Evolutionary conservation across 2,329 filamentous ascomycete species (phyloP).

Genomic region (Alternaria longipes): DNA sequence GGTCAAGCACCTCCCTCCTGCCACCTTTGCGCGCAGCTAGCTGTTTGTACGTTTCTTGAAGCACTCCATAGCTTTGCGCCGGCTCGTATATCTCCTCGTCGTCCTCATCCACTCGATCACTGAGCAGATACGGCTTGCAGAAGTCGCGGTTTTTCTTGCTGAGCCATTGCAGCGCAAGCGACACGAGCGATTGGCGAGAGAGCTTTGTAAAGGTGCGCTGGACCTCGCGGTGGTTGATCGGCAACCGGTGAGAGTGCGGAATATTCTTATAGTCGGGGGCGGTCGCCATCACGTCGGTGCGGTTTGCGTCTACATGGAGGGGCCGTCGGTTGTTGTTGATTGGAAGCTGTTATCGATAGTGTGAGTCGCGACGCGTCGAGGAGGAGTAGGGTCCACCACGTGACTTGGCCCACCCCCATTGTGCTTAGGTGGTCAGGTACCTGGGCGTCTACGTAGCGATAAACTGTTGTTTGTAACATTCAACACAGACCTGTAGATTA

Average conservation of each 20-base stretch:
- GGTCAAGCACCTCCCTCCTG: slow-evolving; percentile 64
- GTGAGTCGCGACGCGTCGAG: slow-evolving; percentile 22
- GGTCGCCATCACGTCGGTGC: slow-evolving; percentile 58
- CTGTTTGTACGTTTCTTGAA: slow-evolving; percentile 63
- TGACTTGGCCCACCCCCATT: slow-evolving; percentile 11
- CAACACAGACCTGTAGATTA: not conserved
- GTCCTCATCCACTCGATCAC: slow-evolving; percentile 56
- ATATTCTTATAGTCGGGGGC: slow-evolving; percentile 77
- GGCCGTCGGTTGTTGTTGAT: slow-evolving; percentile 19
- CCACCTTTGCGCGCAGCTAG: slow-evolving; percentile 57
- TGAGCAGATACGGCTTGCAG: slow-evolving; percentile 66
- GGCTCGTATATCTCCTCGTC: slow-evolving; percentile 73
- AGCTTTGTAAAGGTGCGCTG: slow-evolving; percentile 74
- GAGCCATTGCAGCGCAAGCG: slow-evolving; percentile 80
- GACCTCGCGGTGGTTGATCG: slow-evolving; percentile 70
- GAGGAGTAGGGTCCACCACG: slow-evolving; percentile 17
- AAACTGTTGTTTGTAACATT: not conserved
- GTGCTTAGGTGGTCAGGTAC: not conserved
- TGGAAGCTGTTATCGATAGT: slow-evolving; percentile 37
- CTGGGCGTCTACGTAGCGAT: not conserved
- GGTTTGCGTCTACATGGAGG: slow-evolving; percentile 42
- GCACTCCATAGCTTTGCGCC: slow-evolving; percentile 69
- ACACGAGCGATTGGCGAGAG: slow-evolving; percentile 75
- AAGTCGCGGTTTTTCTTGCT: slow-evolving; percentile 69
- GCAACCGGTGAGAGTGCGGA: slow-evolving; percentile 74